These are phyloP conservation scores for Aspergillus saccharolyticus DNA, from an alignment of 495 filamentous ascomycete genomes.

Conservation along the genomic window DNA sequence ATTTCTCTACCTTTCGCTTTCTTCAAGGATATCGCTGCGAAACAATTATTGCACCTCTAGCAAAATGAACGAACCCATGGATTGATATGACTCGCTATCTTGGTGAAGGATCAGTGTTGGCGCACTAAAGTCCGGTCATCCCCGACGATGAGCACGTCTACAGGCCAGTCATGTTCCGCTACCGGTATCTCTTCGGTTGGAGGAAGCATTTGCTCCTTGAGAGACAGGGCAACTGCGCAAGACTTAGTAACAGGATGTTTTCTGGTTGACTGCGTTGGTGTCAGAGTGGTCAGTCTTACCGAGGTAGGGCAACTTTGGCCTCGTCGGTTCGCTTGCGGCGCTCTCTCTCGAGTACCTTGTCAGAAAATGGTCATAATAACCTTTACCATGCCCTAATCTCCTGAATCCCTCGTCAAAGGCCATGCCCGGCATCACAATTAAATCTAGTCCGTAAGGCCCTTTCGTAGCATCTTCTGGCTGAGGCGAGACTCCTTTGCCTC, in stretches of 20 bases:
- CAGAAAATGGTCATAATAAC: constrained; percentile 94
- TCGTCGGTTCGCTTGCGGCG: constrained; percentile 31
- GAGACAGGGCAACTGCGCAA: constrained; percentile 70
- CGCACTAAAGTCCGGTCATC: constrained; percentile 41
- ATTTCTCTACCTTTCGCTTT: constrained; percentile 15
- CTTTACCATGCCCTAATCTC: constrained; percentile 89
- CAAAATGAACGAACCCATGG: constrained; percentile 18
- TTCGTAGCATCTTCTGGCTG: constrained; percentile 16
- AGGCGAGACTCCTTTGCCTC: constrained; percentile 35
- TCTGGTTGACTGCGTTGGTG: constrained; percentile 14
- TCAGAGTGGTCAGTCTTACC: constrained; percentile 39
- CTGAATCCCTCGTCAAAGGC: constrained; percentile 76
- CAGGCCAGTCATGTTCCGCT: constrained; percentile 57
- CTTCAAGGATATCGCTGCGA: constrained; percentile 19
- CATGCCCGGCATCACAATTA: constrained; percentile 90
- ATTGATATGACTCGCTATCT: constrained; percentile 15
- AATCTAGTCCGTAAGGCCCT: constrained; percentile 59
- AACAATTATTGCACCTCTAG: constrained; percentile 14
- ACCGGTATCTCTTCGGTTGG: constrained; percentile 59
- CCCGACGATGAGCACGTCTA: constrained; percentile 64
- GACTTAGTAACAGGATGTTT: constrained; percentile 22
- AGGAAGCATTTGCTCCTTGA: constrained; percentile 79
- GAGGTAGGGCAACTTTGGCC: constrained; percentile 58
- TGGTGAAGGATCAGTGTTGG: constrained; percentile 24
- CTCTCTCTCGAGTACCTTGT: constrained; percentile 56